A percentile compares a stretch with the other conserved stretches of the same genome.
Evolutionary conservation across 345 rosid genomes (phyloP).

Genomic region (Hypericum perforatum): DNA sequence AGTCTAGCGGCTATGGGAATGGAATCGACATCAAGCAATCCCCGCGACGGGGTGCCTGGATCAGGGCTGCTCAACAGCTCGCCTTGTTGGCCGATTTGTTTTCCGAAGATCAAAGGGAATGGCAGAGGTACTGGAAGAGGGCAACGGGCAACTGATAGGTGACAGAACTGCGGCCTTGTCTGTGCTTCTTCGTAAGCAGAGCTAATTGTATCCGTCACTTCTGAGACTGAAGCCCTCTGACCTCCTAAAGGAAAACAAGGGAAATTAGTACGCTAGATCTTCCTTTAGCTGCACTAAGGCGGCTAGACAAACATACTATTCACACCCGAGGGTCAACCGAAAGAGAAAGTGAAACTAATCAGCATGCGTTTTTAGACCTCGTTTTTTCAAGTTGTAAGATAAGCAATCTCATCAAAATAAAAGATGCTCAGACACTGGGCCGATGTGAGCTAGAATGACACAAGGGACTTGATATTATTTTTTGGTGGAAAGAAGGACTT

Average conservation of each 20-base stretch:
- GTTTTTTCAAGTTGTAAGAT: too few relatives aligned
- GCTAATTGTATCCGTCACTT: slow-evolving; percentile 49
- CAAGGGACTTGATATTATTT: too few relatives aligned
- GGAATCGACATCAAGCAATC: slow-evolving; percentile 69
- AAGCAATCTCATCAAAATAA: too few relatives aligned
- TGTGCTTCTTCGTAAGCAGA: slow-evolving; percentile 33
- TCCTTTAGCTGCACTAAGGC: too few relatives aligned
- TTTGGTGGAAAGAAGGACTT: too few relatives aligned
- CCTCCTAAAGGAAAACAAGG: slow-evolving; percentile 26
- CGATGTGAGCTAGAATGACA: too few relatives aligned
- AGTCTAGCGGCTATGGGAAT: slow-evolving; percentile 32
- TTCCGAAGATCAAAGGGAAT: slow-evolving; percentile 77
- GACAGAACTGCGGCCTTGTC: slow-evolving; percentile 51
- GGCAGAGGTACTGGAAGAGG: slow-evolving; percentile 93
- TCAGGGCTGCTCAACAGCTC: slow-evolving; percentile 55
- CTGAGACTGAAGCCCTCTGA: slow-evolving; percentile 40
- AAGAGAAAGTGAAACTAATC: too few relatives aligned
- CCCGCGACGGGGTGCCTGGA: slow-evolving; percentile 30
- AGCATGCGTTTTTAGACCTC: too few relatives aligned
- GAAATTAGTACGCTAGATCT: neutral
- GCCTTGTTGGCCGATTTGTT: slow-evolving; percentile 52
- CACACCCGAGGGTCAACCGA: too few relatives aligned
- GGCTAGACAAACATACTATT: too few relatives aligned
- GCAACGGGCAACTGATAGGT: slow-evolving; percentile 51
- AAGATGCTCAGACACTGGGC: too few relatives aligned